Evolutionary conservation across 2,329 filamentous ascomycete species (phyloP), one percentile per base, ranked within the genome.

Genomic region (Tolypocladium inflatum): DNA sequence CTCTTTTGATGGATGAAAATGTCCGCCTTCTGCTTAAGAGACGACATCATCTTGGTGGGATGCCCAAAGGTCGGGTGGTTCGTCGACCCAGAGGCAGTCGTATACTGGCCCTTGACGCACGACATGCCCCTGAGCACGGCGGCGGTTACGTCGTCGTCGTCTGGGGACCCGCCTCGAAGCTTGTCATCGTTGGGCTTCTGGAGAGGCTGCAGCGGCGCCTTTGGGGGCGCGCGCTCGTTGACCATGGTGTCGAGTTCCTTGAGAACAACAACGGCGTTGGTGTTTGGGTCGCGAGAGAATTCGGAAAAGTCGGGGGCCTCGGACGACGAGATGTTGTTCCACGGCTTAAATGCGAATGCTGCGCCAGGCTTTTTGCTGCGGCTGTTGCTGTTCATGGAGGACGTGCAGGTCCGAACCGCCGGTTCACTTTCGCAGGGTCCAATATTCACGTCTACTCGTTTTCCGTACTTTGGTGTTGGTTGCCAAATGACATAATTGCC

Each of bases 11-110:
- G 76, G 56, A 81, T 77, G 66, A 84, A 84, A 58, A 82, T 69
- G 64, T 77, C 75, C 59, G 81, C 80, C 68, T 80, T 80, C 66
- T 81, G 78, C 66, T 83, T 80, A 67, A 79, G 76, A 66, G 75
- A 77, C 48, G 78, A 78, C 66, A 76, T 68, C 64, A 78, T 73
- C 65, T 76, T 76, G 54, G 68, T 68, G 45, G 74, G 69, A 57
- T 76, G 75, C 2, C 73, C 71, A 63, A 74, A 72, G 21, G 68
- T 66, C 56, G 71, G 67, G 55, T 62, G 53, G 65, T 42, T 61
- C 56, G 64, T 61, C 59, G 21, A 61, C 60, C 55, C 55, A 58
- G 62, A 63, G 9, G 60, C 58, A 37, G 61, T 58, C 57, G 63
- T 60, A 39, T 64, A 63, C 42, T 63, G 60, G 57, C 60, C 42